A percentile compares a stretch with the other conserved stretches of the same genome.
Conservation (phyloP, 2,329 filamentous ascomycete genomes). For the Epicoccum sorghinum region DNA sequence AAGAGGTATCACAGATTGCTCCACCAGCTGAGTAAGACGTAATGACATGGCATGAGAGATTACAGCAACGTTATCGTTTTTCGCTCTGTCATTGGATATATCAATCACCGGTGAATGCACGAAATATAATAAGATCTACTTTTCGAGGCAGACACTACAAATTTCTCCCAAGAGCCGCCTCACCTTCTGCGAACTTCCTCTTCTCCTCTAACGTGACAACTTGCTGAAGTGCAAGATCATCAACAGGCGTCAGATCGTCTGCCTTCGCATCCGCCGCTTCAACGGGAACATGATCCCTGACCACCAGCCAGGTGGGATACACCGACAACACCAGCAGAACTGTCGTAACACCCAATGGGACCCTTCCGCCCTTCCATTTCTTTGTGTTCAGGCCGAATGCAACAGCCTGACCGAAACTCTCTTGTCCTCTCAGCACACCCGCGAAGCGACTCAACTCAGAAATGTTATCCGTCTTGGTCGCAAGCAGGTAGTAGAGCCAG, state of each 20-base stretch:
- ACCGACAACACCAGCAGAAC: slow-evolving; percentile 33
- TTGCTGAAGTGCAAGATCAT: slow-evolving; percentile 5
- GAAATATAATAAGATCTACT: no score
- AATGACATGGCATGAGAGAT: neutral
- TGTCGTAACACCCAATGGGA: slow-evolving; percentile 52
- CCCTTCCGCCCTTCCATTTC: slow-evolving; percentile 52
- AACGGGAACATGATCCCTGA: slow-evolving; percentile 38
- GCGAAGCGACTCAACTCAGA: slow-evolving; percentile 56
- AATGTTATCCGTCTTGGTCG: slow-evolving; percentile 62
- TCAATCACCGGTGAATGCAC: no score
- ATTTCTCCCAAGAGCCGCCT: slow-evolving; percentile 17
- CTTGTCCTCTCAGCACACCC: slow-evolving; percentile 53
- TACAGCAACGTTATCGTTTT: neutral
- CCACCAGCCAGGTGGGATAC: slow-evolving; percentile 40
- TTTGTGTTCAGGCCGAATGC: slow-evolving; percentile 53
- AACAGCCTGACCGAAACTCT: slow-evolving; percentile 54
- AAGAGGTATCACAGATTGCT: neutral
- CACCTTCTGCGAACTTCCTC: slow-evolving; percentile 18
- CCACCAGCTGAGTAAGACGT: neutral
- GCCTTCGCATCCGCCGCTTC: slow-evolving; percentile 18
- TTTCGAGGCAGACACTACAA: neutral
- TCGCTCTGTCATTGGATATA: no score
- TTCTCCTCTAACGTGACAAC: slow-evolving; percentile 16
- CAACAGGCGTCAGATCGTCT: neutral
- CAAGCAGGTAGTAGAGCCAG: slow-evolving; percentile 63